These are phyloP conservation scores for Pezicula carpinea DNA, from an alignment of 2,329 filamentous ascomycete species.

Conservation along the genomic window DNA sequence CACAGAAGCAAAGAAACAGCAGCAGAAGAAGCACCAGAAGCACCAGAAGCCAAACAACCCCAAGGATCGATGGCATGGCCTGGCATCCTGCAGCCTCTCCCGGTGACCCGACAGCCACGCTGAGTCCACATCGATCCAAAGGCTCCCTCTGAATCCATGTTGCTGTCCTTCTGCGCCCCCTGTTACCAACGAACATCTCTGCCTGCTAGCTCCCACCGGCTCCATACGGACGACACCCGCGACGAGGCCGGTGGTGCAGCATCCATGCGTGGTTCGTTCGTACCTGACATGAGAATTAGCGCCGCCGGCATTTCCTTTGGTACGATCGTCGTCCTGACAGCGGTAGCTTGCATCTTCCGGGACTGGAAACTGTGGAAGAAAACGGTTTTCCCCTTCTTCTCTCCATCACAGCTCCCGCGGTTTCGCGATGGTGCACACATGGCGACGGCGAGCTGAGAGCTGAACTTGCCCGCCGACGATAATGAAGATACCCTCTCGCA, in stretches of 20 bases:
- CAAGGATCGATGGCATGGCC: neutral
- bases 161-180: neutral
- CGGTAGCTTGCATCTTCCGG: neutral
- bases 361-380: neutral
- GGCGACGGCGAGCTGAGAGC: neutral
- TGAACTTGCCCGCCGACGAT: too few species aligned
- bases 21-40: neutral
- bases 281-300: conserved; percentile 2
- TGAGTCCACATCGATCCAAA: neutral
- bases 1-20: too few species aligned
- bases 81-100: neutral
- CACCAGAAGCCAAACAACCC: neutral
- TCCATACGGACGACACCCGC: neutral
- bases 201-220: neutral
- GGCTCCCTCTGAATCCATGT: neutral
- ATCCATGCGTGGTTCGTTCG: neutral
- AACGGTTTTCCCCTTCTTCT: neutral
- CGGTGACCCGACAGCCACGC: conserved; percentile 1
- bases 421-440: neutral
- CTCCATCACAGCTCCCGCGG: neutral
- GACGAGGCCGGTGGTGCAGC: neutral
- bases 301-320: conserved; percentile 1
- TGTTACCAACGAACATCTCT: conserved; percentile 1
- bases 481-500: too few species aligned
- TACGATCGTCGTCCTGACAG: conserved; percentile 2